These are phyloP conservation scores for Cercospora zeina DNA, from an alignment of 2,329 filamentous ascomycete species.

Conservation along the genomic window DNA sequence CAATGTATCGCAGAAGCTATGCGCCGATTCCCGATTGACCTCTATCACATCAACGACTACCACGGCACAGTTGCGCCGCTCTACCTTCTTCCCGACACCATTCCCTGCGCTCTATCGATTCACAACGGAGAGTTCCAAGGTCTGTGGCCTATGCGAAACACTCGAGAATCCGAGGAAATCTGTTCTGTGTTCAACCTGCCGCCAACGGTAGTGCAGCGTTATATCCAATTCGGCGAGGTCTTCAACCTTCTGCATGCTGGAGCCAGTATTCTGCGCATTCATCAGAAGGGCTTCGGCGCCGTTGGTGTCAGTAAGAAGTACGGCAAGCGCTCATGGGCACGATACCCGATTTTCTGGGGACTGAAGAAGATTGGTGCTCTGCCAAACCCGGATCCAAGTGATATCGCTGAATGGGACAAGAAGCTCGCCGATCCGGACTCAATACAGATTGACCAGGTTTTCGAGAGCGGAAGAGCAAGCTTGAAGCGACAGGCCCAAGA, in stretches of 20 bases:
- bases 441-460: slow-evolving; percentile 55
- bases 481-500: slow-evolving; percentile 64
- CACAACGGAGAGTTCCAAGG: slow-evolving; percentile 71
- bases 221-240: slow-evolving; percentile 68
- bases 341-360: slow-evolving; percentile 70
- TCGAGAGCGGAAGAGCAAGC: slow-evolving; percentile 56
- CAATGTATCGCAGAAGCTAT: slow-evolving; percentile 66
- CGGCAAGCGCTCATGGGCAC: slow-evolving; percentile 64
- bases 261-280: slow-evolving; percentile 64
- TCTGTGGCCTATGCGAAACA: slow-evolving; percentile 65
- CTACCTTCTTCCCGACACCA: slow-evolving; percentile 62
- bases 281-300: slow-evolving; percentile 67
- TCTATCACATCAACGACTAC: slow-evolving; percentile 69
- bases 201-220: slow-evolving; percentile 57
- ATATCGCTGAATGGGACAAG: slow-evolving; percentile 62
- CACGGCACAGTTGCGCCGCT: slow-evolving; percentile 64
- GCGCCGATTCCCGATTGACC: slow-evolving; percentile 61
- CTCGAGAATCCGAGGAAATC: slow-evolving; percentile 62
- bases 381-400: slow-evolving; percentile 66
- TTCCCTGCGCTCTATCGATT: slow-evolving; percentile 63
- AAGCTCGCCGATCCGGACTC: slow-evolving; percentile 53
- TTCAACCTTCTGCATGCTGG: slow-evolving; percentile 70
- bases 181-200: slow-evolving; percentile 65
- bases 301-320: slow-evolving; percentile 70
- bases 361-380: slow-evolving; percentile 62